Evolutionary conservation across 2,329 filamentous ascomycete species (phyloP).

Genomic region (Fusarium mundagurra): DNA sequence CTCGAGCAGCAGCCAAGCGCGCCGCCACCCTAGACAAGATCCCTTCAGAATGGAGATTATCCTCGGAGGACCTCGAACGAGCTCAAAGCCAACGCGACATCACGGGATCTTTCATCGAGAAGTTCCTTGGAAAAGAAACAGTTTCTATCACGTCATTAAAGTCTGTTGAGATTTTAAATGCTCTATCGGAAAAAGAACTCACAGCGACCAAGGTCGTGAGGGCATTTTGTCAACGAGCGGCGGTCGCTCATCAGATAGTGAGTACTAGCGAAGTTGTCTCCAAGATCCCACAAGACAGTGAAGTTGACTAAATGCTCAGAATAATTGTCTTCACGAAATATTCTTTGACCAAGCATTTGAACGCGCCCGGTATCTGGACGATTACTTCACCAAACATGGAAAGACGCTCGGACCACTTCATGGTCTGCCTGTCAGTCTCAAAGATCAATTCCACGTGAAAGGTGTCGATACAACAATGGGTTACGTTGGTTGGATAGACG

Average conservation of each 20-base stretch:
- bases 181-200: neutral
- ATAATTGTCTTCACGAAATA: constrained; percentile 31
- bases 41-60: constrained; percentile 32
- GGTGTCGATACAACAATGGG: constrained; percentile 59
- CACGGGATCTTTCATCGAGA: constrained; percentile 33
- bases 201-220: constrained; percentile 55
- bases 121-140: constrained; percentile 14
- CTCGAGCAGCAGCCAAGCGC: constrained; percentile 30
- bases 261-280: constrained; percentile 42
- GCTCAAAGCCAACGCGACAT: constrained; percentile 15
- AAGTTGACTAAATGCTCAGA: neutral
- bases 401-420: constrained; percentile 32
- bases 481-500: constrained; percentile 44
- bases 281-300: constrained; percentile 61
- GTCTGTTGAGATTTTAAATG: constrained; percentile 4
- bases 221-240: constrained; percentile 61
- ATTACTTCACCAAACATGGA: constrained; percentile 8
- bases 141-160: constrained; percentile 13
- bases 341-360: constrained; percentile 33
- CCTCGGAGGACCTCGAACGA: constrained; percentile 12
- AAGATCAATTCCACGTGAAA: constrained; percentile 70
- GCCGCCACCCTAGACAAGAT: constrained; percentile 29
- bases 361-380: constrained; percentile 19
- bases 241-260: constrained; percentile 65
- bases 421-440: constrained; percentile 47